Percentiles rank a stretch among this genome's conserved stretches.
Conservation (phyloP, 441 rosid genomes). For the Arabidopsis lyrata region DNA sequence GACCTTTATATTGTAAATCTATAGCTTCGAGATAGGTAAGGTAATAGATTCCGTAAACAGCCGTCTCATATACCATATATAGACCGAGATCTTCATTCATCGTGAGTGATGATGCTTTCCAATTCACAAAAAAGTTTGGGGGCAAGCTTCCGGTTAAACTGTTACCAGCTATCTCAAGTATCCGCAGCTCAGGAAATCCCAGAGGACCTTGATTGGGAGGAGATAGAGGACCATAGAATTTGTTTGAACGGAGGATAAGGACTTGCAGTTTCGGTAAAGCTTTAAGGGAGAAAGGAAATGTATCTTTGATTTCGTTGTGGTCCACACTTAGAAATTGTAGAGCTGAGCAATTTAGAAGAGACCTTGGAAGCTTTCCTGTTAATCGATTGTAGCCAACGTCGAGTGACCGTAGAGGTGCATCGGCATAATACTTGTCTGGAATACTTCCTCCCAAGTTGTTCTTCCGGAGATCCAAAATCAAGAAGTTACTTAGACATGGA, state of each 20-base stretch:
- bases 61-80: background rate
- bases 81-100: background rate
- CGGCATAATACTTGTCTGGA: background rate
- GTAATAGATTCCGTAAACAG: no score
- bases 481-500: background rate
- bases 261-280: conserved; percentile 22
- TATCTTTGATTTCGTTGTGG: conserved; percentile 50
- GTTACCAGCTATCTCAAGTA: conserved; percentile 20
- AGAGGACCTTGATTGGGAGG: background rate
- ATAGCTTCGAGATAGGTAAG: no score
- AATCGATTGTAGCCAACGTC: conserved; percentile 46
- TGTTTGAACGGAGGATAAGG: conserved; percentile 4
- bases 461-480: background rate
- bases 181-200: background rate
- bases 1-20: background rate
- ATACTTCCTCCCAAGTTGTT: conserved; percentile 28
- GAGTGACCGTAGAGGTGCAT: background rate
- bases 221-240: conserved; percentile 8
- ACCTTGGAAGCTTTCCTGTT: conserved; percentile 52
- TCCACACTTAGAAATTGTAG: conserved; percentile 53
- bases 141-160: conserved; percentile 16
- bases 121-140: background rate
- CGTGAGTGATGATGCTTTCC: conserved; percentile 1
- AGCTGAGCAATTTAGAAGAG: conserved; percentile 47
- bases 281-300: conserved; percentile 59